Evolutionary conservation across 1,139 yeast genomes (phyloP).

Genomic region (Martiniozyma asiatica): DNA sequence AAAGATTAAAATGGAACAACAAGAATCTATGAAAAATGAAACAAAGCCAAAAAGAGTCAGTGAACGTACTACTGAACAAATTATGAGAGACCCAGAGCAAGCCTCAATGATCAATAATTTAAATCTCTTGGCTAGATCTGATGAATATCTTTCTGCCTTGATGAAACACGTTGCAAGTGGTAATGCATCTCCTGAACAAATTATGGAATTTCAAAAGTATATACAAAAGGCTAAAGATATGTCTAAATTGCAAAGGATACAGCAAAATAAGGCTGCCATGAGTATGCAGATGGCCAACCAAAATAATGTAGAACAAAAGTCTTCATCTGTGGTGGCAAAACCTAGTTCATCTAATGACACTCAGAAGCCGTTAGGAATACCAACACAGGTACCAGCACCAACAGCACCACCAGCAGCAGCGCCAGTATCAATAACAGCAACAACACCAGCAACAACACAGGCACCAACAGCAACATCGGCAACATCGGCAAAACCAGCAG

Average conservation of each 20-base stretch:
- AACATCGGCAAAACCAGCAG: too few species aligned
- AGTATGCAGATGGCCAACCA: too few species aligned
- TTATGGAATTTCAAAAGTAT: conserved; percentile 66
- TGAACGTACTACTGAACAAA: conserved; percentile 16
- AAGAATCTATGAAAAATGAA: not conserved
- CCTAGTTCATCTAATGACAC: too few species aligned
- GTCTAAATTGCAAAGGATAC: conserved; percentile 20
- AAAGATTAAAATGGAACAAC: conserved; percentile 3
- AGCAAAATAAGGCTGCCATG: too few species aligned
- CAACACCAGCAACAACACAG: too few species aligned
- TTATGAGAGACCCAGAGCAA: conserved; percentile 51
- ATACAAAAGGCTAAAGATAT: conserved; percentile 64
- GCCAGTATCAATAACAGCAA: too few species aligned
- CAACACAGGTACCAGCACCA: too few species aligned
- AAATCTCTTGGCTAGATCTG: conserved; percentile 68
- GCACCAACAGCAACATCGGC: too few species aligned
- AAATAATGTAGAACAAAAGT: too few species aligned
- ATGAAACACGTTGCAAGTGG: conserved; percentile 85
- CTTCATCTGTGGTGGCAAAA: not conserved
- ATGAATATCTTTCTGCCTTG: conserved; percentile 49
- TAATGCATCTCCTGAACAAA: conserved; percentile 56
- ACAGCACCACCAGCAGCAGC: too few species aligned
- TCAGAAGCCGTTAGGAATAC: too few species aligned
- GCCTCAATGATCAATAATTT: conserved; percentile 74
- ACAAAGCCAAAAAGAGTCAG: conserved; percentile 3